Percentiles rank a stretch among this genome's conserved stretches.
phyloP scores from a whole-genome alignment of 2,329 filamentous ascomycete species.

The Trichoderma aggressivum region DNA sequence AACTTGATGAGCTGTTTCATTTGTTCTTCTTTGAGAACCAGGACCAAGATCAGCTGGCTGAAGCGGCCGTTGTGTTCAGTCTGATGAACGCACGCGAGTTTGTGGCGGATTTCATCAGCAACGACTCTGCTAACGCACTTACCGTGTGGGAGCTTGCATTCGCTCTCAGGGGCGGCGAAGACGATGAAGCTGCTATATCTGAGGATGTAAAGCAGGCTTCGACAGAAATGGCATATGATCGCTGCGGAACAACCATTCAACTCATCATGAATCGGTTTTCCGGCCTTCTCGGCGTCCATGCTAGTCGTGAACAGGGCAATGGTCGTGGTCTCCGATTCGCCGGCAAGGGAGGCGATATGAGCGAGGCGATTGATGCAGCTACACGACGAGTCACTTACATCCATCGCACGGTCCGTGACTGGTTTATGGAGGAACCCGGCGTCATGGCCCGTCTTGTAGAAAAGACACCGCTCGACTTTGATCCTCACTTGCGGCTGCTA shows the following conservation, averaged over 20 bases:
- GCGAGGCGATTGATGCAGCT: constrained; percentile 1
- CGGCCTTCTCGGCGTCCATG: constrained; percentile 29
- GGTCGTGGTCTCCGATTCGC: constrained; percentile 18
- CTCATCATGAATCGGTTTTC: constrained; percentile 25
- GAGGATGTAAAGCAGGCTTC: constrained; percentile 24
- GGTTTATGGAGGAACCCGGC: constrained; percentile 27
- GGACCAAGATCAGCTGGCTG: constrained; percentile 15
- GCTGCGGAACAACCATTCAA: constrained; percentile 21
- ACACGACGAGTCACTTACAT: constrained; percentile 31
- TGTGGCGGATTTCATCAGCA: constrained; percentile 32
- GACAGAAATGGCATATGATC: constrained; percentile 20
- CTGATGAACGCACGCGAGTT: constrained; percentile 32
- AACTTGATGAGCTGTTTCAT: constrained; percentile 31
- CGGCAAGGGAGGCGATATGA: not conserved
- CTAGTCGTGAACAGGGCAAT: constrained; percentile 20
- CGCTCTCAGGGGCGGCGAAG: constrained; percentile 22
- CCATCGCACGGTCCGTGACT: constrained; percentile 36
- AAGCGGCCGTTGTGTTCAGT: constrained; percentile 29
- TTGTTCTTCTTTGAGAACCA: constrained; percentile 32
- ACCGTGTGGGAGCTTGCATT: constrained; percentile 36
- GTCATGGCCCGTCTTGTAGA: constrained; percentile 23
- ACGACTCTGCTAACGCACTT: constrained; percentile 31
- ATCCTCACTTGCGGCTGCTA: constrained; percentile 32
- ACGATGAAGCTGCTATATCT: constrained; percentile 23
- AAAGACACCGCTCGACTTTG: constrained; percentile 22